These are phyloP conservation scores for Candida ortonii DNA, from an alignment of 805 yeast species.

Conservation along the genomic window DNA sequence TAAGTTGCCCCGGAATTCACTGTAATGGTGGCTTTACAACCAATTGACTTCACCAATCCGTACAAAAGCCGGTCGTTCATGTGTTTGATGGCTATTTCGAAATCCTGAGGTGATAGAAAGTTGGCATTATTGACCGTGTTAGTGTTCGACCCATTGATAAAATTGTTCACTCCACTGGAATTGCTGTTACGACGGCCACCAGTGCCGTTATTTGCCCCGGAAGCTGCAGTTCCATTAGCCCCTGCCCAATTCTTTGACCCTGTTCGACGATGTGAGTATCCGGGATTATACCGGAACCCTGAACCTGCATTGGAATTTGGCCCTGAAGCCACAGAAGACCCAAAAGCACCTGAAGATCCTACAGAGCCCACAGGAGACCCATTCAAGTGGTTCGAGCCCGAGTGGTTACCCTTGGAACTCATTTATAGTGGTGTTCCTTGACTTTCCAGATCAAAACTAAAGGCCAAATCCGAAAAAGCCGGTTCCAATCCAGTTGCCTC, in stretches of 20 bases:
- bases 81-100: conserved; percentile 30
- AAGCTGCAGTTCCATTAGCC: conserved; percentile 1
- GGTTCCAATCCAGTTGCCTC: no score
- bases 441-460: no score
- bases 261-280: conserved; percentile 23
- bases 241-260: conserved; percentile 23
- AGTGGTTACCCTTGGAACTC: conserved; percentile 7
- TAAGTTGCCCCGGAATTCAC: conserved; percentile 59
- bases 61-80: conserved; percentile 56
- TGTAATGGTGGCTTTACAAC: conserved; percentile 56
- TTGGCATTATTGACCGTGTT: conserved; percentile 25
- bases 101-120: conserved; percentile 24
- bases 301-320: no score
- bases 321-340: no score
- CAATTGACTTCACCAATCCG: conserved; percentile 56
- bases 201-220: not conserved
- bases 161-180: conserved; percentile 3
- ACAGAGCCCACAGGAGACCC: no score
- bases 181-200: conserved; percentile 8
- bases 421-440: no score
- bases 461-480: not conserved
- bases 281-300: conserved; percentile 4
- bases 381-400: no score
- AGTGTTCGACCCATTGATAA: conserved; percentile 6
- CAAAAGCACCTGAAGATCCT: no score